Percentiles rank a stretch among this genome's conserved stretches.
Conservation (phyloP, 106 monocot species). For the Hemerocallis citrina region DNA sequence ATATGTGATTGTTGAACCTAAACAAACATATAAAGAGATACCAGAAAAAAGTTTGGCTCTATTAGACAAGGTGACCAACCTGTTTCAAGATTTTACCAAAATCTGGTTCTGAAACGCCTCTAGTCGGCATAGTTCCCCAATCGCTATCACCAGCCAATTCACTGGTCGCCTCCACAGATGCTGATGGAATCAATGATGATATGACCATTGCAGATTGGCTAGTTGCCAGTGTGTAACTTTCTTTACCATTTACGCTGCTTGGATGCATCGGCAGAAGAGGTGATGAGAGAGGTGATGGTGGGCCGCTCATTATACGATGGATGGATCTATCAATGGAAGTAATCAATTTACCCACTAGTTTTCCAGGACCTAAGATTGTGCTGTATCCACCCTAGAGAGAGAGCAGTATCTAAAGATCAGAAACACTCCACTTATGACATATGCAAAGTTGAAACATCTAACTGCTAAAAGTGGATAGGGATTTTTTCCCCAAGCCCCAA, state of each 20-base stretch:
- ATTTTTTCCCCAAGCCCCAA: too few relatives aligned
- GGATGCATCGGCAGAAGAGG: too few relatives aligned
- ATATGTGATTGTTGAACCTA: background rate
- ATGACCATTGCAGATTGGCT: slow-evolving; percentile 69
- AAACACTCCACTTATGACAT: background rate
- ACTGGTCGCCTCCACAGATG: slow-evolving; percentile 68
- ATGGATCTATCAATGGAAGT: slow-evolving; percentile 79
- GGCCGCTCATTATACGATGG: slow-evolving; percentile 76
- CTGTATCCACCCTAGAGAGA: slow-evolving; percentile 79
- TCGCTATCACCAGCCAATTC: slow-evolving; percentile 44
- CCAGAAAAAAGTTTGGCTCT: too few relatives aligned
- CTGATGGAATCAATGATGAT: slow-evolving; percentile 73
- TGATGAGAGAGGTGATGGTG: slow-evolving; percentile 52
- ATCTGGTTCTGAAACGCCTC: slow-evolving; percentile 88
- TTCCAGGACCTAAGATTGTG: slow-evolving; percentile 61
- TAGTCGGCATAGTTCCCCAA: slow-evolving; percentile 41
- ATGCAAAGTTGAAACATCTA: background rate
- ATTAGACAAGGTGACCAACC: slow-evolving; percentile 38
- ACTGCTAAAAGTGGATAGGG: background rate
- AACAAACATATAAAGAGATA: background rate
- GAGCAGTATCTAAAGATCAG: background rate
- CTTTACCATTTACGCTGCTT: slow-evolving; percentile 29
- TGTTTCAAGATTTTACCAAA: slow-evolving; percentile 71
- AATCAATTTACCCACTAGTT: slow-evolving; percentile 84
- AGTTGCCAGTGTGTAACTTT: slow-evolving; percentile 16